phyloP scores from a whole-genome alignment of 192 early-diverging fungal species.

The Coemansia furcata region DNA sequence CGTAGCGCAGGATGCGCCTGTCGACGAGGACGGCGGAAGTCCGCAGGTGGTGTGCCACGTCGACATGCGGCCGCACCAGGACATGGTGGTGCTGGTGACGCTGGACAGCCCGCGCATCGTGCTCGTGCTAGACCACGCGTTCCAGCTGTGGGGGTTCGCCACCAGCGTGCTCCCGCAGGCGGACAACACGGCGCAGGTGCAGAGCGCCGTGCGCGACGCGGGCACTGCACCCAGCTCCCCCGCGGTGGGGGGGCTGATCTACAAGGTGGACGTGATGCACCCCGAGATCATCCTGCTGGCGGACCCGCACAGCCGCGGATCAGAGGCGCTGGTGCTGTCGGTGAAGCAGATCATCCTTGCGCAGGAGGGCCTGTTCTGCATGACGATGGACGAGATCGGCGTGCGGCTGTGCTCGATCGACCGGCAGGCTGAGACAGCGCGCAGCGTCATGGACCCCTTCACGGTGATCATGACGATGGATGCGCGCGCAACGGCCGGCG shows the following conservation, averaged over 20 bases:
- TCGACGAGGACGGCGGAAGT: conserved; percentile 36
- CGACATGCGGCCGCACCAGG: conserved; percentile 48
- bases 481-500: conserved; percentile 59
- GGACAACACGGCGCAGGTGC: neutral
- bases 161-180: conserved; percentile 57
- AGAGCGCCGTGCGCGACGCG: conserved; percentile 5
- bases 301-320: conserved; percentile 61
- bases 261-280: conserved; percentile 73
- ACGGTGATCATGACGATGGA: conserved; percentile 81
- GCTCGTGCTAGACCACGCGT: conserved; percentile 84
- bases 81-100: conserved; percentile 64
- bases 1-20: conserved; percentile 37
- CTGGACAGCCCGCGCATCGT: conserved; percentile 81
- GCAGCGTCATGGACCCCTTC: conserved; percentile 91
- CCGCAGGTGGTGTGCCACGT: conserved; percentile 52
- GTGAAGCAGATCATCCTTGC: conserved; percentile 76
- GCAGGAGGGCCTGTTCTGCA: conserved; percentile 72
- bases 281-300: conserved; percentile 86
- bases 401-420: conserved; percentile 93
- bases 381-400: conserved; percentile 78
- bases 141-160: conserved; percentile 75
- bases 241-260: conserved; percentile 54
- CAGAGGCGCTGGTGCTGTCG: conserved; percentile 88
- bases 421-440: conserved; percentile 68
- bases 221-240: conserved; percentile 2